A percentile compares a stretch with the other conserved stretches of the same genome.
phyloP scores from a whole-genome alignment of 208 protist genomes.

The Wallacemonas sp. region DNA sequence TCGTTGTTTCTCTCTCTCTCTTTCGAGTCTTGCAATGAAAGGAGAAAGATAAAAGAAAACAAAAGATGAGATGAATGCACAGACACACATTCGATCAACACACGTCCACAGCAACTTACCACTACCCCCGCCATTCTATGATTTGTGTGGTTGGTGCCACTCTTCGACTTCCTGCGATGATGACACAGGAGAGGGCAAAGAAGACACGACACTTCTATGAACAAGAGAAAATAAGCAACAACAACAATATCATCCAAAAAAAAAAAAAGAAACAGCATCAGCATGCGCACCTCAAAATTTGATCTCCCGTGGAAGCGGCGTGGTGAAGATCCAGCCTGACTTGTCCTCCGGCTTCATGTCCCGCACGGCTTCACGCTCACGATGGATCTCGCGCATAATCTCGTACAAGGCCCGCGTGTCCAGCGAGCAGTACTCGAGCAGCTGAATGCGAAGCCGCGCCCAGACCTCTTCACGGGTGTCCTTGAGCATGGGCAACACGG shows the following conservation, averaged over 20 bases:
- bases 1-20: no score
- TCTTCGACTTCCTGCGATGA: neutral
- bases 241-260: neutral
- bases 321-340: conserved; percentile 78
- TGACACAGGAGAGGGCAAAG: neutral
- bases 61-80: no score
- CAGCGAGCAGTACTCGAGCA: conserved; percentile 91
- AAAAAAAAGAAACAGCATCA: conserved; percentile 1
- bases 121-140: neutral
- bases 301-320: conserved; percentile 61
- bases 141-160: neutral
- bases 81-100: no score
- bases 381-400: conserved; percentile 86
- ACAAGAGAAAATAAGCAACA: neutral
- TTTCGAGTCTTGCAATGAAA: no score
- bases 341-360: conserved; percentile 62
- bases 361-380: conserved; percentile 51
- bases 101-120: no score
- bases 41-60: no score
- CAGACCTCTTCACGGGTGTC: conserved; percentile 72
- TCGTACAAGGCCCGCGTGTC: conserved; percentile 88
- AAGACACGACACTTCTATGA: neutral
- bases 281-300: conserved; percentile 23
- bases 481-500: conserved; percentile 24
- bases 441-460: conserved; percentile 77